Evolutionary conservation across 495 filamentous ascomycete species (phyloP), one percentile per base, ranked within the genome.

Genomic region (Xylaria telfairii): DNA sequence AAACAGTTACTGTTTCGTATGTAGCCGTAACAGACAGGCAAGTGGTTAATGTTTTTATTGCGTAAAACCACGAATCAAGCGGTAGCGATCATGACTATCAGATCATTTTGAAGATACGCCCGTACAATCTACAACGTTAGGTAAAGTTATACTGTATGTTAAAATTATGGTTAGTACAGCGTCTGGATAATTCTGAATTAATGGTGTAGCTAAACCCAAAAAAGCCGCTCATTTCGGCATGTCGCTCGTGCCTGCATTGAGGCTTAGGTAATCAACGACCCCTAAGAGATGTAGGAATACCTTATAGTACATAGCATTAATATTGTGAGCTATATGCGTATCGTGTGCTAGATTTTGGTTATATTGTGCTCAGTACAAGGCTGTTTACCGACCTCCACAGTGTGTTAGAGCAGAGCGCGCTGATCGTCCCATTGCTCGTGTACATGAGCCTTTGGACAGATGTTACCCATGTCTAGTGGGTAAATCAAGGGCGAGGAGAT

Each of bases 1-100:
- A 47, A 60, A 60, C 54, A 46, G 39, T 47, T 68, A 68, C 54
- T 60, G 54, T 68, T 68, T 68, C 54, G 53, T 26, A 68, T 30
- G 53, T 46, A 13, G 21, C 30, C 66, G 53, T 30, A 12, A 68
- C 53, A 59, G 51, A 67, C 17, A 34, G 44, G 51, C 13, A 56
- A 51, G 34, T 24, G 37, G 41, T 44, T 24, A 32, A 37, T 57
- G 5, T 65, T 59, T 34, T 24, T 15, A 57, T 32, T 67, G 65
- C 65, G 51, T 59, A 67, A 67, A 67, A 26, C 21, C 39, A 44
- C 51, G 51, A 44, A 67, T 57, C 30, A 56, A 32, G 53, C 19
- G 17, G 8, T 17, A 44, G 15, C 37, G 51, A 67, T 46, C 53
- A 44, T 67, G 65, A 44, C 51, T 34, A 59, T 67, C 65, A 67